Base-by-base conservation (phyloP, 306 rosid genomes). In the Cercis canadensis region DNA sequence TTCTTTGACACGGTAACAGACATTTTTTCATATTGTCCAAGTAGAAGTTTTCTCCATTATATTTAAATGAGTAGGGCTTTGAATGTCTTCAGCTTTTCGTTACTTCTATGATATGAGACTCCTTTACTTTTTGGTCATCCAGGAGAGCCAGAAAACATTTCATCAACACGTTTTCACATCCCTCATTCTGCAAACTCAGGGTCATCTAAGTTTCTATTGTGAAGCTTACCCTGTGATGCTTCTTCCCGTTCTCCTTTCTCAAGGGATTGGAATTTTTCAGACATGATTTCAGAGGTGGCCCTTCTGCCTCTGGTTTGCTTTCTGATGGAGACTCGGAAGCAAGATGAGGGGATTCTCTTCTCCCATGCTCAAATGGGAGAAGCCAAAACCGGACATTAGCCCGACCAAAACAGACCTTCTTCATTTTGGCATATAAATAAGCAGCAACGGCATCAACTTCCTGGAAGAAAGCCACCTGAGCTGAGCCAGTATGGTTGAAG, bases 181-280 rank as follows among this genome's bases (percentile, higher is more conserved):
- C 40, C 33, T 69, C 41, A 62, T 17, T 43, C 36, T 9, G 36
- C 2, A 52, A 33, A 44, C 52, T 17, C 7, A 44, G 39, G 11
- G 57, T 63, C 55, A 62, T 21, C 81, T 78, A 82, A 50, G 77
- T 79, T 50, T 29, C 83, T 17, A 77, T 55, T 60, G 75, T 60
- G 56, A 84, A 84, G 46, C 85, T 77, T 54, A 84, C 88, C 75
- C 57, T 77, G 43, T 4, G 8, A 24, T 19, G 56, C 62, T 78
- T 80, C 75, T 81, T 73, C 36, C 40, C 44, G 58, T 56, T 57
- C n/a, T 74, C 29, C 76, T 44, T 47, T 55, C 36, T 53, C 62
- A 16, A 55, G 33, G 77, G 44, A 73, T 55, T 63, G 50, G 75
- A 43, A 24, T 24, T 24, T 3, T 39, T 82, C 70, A 82, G 56